Evolutionary conservation across 495 filamentous ascomycete genomes (phyloP).

Genomic region (Penicillium lividum): DNA sequence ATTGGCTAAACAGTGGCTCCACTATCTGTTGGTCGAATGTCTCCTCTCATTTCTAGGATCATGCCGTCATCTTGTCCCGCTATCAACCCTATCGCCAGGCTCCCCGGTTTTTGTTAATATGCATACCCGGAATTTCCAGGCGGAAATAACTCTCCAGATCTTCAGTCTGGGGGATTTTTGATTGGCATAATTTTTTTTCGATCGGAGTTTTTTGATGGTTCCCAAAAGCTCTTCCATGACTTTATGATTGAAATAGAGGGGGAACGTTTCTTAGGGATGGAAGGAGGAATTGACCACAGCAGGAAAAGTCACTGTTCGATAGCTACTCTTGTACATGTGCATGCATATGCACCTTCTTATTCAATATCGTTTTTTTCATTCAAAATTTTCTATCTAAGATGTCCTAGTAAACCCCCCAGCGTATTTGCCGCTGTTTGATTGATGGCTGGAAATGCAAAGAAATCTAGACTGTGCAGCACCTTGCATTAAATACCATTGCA

Average conservation of each 20-base stretch:
- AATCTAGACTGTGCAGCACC: neutral
- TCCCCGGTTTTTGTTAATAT: slow-evolving; percentile 14
- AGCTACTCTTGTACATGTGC: slow-evolving; percentile 2
- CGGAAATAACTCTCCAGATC: slow-evolving; percentile 5
- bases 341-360: neutral
- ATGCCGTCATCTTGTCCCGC: slow-evolving; percentile 10
- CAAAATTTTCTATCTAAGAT: neutral
- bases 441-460: neutral
- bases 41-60: slow-evolving; percentile 15
- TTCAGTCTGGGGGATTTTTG: slow-evolving; percentile 13
- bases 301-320: slow-evolving; percentile 1
- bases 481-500: neutral
- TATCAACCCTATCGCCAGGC: slow-evolving; percentile 15
- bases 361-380: neutral
- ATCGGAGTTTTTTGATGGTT: slow-evolving; percentile 22
- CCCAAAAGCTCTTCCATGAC: slow-evolving; percentile 29
- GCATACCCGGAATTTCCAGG: slow-evolving; percentile 5
- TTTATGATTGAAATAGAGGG: slow-evolving; percentile 21
- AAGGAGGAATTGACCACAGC: slow-evolving; percentile 3
- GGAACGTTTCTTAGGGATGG: slow-evolving; percentile 11
- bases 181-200: slow-evolving; percentile 24
- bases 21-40: slow-evolving; percentile 18
- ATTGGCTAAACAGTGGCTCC: slow-evolving; percentile 29
- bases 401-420: neutral
- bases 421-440: neutral